Evolutionary conservation across 805 yeast genomes (phyloP).

Genomic region (Candida xiaguanensis): DNA sequence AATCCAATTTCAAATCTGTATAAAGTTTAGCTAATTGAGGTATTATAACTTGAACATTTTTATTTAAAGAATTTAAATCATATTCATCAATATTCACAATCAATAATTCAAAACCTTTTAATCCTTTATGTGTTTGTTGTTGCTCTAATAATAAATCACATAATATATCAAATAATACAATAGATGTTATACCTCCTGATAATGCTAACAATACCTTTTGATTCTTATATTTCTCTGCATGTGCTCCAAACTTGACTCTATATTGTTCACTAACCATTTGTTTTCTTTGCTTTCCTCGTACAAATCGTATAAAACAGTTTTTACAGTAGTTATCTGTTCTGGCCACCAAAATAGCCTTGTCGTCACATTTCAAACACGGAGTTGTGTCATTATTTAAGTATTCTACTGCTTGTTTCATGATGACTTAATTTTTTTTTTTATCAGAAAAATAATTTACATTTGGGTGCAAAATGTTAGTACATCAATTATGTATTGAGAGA

Average conservation of each 20-base stretch:
- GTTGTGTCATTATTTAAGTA: slow-evolving; percentile 1
- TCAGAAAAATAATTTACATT: too few species aligned
- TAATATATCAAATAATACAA: slow-evolving; percentile 66
- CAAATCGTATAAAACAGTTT: slow-evolving; percentile 65
- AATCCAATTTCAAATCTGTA: slow-evolving; percentile 23
- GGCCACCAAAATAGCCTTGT: slow-evolving; percentile 41
- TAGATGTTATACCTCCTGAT: slow-evolving; percentile 65
- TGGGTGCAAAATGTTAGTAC: too few species aligned
- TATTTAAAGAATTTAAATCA: slow-evolving; percentile 15
- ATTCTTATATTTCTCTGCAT: slow-evolving; percentile 24
- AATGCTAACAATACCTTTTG: slow-evolving; percentile 56
- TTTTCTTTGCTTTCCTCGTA: slow-evolving; percentile 77
- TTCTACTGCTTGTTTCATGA: slow-evolving; percentile 7
- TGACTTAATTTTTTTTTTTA: slow-evolving; percentile 2
- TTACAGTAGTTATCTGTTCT: slow-evolving; percentile 66
- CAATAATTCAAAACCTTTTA: slow-evolving; percentile 61
- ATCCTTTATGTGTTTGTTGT: slow-evolving; percentile 53
- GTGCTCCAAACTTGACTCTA: slow-evolving; percentile 61
- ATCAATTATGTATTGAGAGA: not conserved
- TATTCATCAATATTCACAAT: slow-evolving; percentile 47
- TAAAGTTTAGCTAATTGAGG: slow-evolving; percentile 16
- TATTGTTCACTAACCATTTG: slow-evolving; percentile 69
- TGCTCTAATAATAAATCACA: slow-evolving; percentile 63
- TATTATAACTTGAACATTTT: slow-evolving; percentile 14
- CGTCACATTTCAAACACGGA: slow-evolving; percentile 51